These are phyloP conservation scores for Pseudogymnoascus sp. DNA, from an alignment of 2,329 filamentous ascomycete genomes.

Conservation along the genomic window DNA sequence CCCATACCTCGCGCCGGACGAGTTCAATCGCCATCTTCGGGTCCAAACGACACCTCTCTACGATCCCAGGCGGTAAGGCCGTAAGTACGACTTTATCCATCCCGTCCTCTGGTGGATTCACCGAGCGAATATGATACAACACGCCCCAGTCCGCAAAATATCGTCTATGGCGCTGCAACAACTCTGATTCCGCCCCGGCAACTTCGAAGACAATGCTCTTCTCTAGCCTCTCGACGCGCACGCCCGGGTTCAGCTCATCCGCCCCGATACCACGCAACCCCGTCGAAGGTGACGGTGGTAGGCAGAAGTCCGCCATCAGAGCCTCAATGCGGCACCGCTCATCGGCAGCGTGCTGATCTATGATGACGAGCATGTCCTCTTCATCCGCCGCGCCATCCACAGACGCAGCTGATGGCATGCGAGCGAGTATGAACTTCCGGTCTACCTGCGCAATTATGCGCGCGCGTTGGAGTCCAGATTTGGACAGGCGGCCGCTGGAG, in stretches of 20 bases:
- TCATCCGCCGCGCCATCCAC: not conserved
- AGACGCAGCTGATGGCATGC: conserved; percentile 32
- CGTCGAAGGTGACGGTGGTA: conserved; percentile 16
- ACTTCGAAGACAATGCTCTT: conserved; percentile 59
- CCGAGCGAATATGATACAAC: conserved; percentile 40
- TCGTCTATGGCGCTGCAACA: conserved; percentile 45
- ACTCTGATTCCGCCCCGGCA: conserved; percentile 46
- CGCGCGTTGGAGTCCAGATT: conserved; percentile 49
- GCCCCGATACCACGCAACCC: conserved; percentile 10
- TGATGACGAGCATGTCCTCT: conserved; percentile 52
- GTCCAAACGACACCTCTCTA: conserved; percentile 66
- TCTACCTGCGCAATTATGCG: conserved; percentile 77
- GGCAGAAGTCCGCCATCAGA: conserved; percentile 53
- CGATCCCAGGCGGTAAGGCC: conserved; percentile 64
- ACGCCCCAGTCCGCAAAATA: conserved; percentile 67
- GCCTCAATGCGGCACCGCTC: conserved; percentile 75
- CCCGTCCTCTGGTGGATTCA: not conserved
- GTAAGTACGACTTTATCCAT: conserved; percentile 29
- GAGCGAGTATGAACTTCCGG: conserved; percentile 75
- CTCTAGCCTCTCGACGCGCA: conserved; percentile 33
- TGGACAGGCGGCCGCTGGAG: conserved; percentile 48
- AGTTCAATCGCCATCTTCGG: conserved; percentile 66
- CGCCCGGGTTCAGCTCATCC: conserved; percentile 17
- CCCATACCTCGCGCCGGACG: conserved; percentile 68
- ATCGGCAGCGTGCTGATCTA: conserved; percentile 94